Evolutionary conservation across 257 asterid species (phyloP).

Genomic region (Primulina eburnea): DNA sequence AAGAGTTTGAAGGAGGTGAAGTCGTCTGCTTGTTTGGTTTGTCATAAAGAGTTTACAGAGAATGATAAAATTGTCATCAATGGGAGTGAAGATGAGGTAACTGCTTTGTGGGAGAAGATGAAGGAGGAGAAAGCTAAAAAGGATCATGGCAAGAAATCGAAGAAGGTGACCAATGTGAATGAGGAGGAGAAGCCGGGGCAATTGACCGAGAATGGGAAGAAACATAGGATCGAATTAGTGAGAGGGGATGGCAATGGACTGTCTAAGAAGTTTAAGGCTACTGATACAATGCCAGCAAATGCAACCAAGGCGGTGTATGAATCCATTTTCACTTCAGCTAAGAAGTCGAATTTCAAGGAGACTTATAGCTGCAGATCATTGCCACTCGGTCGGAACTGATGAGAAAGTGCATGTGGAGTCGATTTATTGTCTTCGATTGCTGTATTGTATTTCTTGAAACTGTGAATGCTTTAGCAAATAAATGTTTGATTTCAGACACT

Average conservation of each 20-base stretch:
- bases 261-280: conserved; percentile 62
- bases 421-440: background rate
- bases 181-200: conserved; percentile 40
- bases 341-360: conserved; percentile 76
- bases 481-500: background rate
- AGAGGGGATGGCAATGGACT: conserved; percentile 39
- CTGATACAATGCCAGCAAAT: conserved; percentile 56
- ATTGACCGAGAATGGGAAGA: conserved; percentile 44
- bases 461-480: too few species aligned
- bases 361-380: conserved; percentile 78
- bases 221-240: conserved; percentile 51
- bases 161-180: conserved; percentile 48
- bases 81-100: conserved; percentile 85
- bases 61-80: conserved; percentile 73
- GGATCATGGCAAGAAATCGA: conserved; percentile 54
- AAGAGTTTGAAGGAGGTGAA: conserved; percentile 91
- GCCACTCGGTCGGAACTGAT: conserved; percentile 91
- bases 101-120: conserved; percentile 65
- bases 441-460: background rate
- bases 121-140: conserved; percentile 49
- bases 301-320: conserved; percentile 73
- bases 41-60: conserved; percentile 66
- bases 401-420: background rate
- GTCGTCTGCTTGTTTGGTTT: conserved; percentile 66
- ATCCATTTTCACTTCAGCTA: conserved; percentile 83